Conservation (phyloP, 2,329 filamentous ascomycete genomes). For the Fusarium poae region DNA sequence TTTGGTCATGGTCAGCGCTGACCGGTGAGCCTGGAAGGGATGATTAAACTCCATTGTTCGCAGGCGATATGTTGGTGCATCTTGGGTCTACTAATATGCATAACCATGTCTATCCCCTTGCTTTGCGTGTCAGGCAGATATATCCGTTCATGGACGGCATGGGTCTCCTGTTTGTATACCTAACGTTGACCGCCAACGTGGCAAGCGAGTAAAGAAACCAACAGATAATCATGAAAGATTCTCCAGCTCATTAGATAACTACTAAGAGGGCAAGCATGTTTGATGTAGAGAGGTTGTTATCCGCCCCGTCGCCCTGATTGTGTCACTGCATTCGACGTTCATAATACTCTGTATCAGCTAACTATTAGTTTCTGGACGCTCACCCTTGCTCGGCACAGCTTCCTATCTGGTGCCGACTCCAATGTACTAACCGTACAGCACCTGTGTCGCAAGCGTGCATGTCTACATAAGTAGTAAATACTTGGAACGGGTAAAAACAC, state of each 20-base stretch:
- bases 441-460: constrained; percentile 22
- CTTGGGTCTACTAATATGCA: neutral
- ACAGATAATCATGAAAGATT: neutral
- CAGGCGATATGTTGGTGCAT: constrained; percentile 16
- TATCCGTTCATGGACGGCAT: constrained; percentile 1
- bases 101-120: neutral
- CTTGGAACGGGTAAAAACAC: constrained; percentile 19
- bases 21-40: constrained; percentile 44
- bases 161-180: neutral
- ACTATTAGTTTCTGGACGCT: neutral
- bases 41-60: constrained; percentile 19
- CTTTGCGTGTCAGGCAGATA: neutral
- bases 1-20: constrained; percentile 38
- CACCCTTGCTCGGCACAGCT: neutral
- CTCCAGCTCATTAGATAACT: neutral
- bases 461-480: constrained; percentile 7
- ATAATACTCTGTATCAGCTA: no score
- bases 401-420: neutral
- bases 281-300: neutral
- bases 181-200: neutral
- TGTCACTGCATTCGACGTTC: neutral
- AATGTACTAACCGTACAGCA: neutral
- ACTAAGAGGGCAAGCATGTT: neutral
- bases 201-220: neutral
- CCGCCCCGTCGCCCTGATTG: neutral